Base-by-base conservation (phyloP, 2,329 filamentous ascomycete species). In the Metarhizium guizhouense region DNA sequence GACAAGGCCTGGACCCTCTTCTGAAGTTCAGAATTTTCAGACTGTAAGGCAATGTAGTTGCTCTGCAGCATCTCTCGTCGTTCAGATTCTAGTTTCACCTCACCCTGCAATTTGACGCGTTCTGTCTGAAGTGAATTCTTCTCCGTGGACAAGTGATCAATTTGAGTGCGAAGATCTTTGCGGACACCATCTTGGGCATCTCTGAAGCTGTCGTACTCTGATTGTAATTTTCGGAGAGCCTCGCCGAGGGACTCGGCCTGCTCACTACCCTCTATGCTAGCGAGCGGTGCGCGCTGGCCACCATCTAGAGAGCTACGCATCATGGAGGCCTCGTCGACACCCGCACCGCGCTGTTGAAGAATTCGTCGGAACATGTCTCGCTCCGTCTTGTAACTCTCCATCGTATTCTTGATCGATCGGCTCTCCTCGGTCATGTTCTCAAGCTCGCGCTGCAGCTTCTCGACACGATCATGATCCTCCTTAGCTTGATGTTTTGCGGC, bases 321-420 rank as follows among this genome's bases (percentile, higher is more conserved):
- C 52, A 85, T 77, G 1, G 85, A 85, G 16, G 81, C 79, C 47
- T 87, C 76, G 58, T 91, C 86, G 13, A 74, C 77, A 68, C 81
- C 67, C 66, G 80, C 65, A 66, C 77, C 68, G 73, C 85, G 70
- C 59, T 94, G 88, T 62, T 93, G 88, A 34, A 96, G 81, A 76
- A 97, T 92, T 53, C 92, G 90, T 25, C 93, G 86, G 85, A 96
- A 97, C 83, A 96, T 96, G 68, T 99, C 93, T 59, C 94, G 86
- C 73, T 99, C 94, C 64, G 91, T 90, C 68, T 94, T 90, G 69
- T 95, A 96, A 69, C 90, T 95, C 74, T 96, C 90, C 60, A 91
- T 88, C 56, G 92, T 89, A 34, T 87, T 84, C 47, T 87, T 84
- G 61, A 96, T 86, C 13, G 88, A 88, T 62, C 86, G 83, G 53